Conservation (phyloP, 441 rosid species). For the Brassica hybrid region DNA sequence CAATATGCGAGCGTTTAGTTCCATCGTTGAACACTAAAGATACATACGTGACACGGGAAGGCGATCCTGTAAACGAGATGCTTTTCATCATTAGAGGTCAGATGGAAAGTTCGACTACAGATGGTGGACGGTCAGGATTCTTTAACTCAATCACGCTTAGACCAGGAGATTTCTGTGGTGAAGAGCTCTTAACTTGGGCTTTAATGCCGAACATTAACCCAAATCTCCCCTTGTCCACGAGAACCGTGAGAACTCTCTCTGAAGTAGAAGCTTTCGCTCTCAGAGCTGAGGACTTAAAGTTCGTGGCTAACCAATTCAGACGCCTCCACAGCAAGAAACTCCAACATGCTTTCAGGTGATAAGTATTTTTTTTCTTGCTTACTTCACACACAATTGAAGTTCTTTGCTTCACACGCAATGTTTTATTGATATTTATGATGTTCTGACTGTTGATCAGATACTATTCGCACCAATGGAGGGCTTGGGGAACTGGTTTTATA, state of each 20-base stretch:
- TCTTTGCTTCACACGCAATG: constrained; percentile 8
- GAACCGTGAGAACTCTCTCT: constrained; percentile 64
- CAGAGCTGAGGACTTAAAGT: constrained; percentile 74
- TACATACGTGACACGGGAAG: constrained; percentile 71
- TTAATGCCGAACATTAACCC: constrained; percentile 55
- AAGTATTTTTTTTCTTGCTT: not conserved
- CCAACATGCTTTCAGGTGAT: constrained; percentile 78
- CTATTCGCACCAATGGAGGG: constrained; percentile 92
- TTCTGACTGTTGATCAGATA: constrained; percentile 42
- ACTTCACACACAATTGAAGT: not conserved
- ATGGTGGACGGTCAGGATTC: constrained; percentile 81
- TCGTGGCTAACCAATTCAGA: constrained; percentile 81
- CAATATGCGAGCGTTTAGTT: constrained; percentile 82
- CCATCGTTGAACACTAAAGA: constrained; percentile 75
- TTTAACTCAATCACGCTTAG: constrained; percentile 73
- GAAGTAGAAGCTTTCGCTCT: constrained; percentile 89
- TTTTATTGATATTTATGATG: constrained; percentile 11
- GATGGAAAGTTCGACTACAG: constrained; percentile 83
- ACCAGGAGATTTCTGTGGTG: constrained; percentile 86
- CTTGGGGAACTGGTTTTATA: constrained; percentile 82
- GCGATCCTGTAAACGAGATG: constrained; percentile 92
- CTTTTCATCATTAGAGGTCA: constrained; percentile 86
- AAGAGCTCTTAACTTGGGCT: constrained; percentile 89
- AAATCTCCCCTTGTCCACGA: constrained; percentile 74
- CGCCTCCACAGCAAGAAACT: constrained; percentile 81